Evolutionary conservation across 2,329 filamentous ascomycete genomes (phyloP), one percentile per base, ranked within the genome.

Genomic region (Incumbomyces lentus): DNA sequence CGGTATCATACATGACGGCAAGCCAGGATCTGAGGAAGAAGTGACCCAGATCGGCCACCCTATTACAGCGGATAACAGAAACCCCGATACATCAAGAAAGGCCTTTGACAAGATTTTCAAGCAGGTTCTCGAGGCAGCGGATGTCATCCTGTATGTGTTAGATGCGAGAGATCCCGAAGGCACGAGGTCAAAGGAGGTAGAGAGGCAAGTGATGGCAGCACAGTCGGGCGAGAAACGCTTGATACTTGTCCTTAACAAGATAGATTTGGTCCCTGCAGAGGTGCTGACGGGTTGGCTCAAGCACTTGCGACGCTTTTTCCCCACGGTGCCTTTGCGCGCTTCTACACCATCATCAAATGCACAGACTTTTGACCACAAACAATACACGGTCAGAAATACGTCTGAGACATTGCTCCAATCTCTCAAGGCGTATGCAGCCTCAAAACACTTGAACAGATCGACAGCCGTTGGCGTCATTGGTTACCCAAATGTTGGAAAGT

Each of bases 31-130:
- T 7, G 69, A 72, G 16, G 64, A 26, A 26, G 5, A 26, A 26
- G 8, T 26, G 22, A 26, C 22, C 8, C 22, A 26, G 22, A 8
- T 26, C 22, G 8, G 22, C 22, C 22, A 8, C 22, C 22, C 4
- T 10, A 19, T 54, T 31, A 26, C 54, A 17, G 22, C 46, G 31
- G 50, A 58, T 40, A 49, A 56, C 49, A 47, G 50, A 55, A 50
- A 66, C 64, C 57, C 59, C 59, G 80, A 84, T 52, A 76, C 74
- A 39, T 95, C 89, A 44, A 79, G 88, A 59, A 86, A 82, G 66
- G 86, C 87, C 46, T 95, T 90, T 66, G 88, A 95, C 75, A 95
- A 94, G 72, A 81, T 93, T 58, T 95, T 95, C 75, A 95, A 95
- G 72, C 78, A 86, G 61, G 88, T 95, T 13, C 81, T 94, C 30